Evolutionary conservation across 371 early-diverging fungal species (phyloP), one percentile per base, ranked within the genome.

Genomic region (Entomophthora muscae): DNA sequence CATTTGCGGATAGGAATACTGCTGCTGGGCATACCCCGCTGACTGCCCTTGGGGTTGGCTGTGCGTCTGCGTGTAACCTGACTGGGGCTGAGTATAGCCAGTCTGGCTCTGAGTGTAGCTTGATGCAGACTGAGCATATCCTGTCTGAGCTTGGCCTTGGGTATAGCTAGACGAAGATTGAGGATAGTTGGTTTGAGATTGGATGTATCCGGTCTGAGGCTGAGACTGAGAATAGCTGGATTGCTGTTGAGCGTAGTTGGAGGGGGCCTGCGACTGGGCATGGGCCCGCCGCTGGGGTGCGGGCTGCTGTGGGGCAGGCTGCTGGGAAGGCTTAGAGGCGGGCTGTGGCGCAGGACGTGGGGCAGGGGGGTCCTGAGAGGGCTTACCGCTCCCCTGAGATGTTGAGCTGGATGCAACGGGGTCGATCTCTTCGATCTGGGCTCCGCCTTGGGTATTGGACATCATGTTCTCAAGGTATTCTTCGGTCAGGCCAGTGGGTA

Each of bases 401-500:
- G 42, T 42, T 5, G 42, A 42, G 42, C 42, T 42, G 42, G 42
- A 10, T 42, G 42, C 42, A 17, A 17, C 42, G 17, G 42, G 42
- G 42, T 42, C 42, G 17, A 42, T 42, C 42, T 42, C 42, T 17
- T 42, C 42, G 42, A 42, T 42, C 42, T 42, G 42, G 17, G 42
- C 42, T 17, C 10, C 42, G 17, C 42, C 42, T 17, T 42, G 42
- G 42, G 42, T 10, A 17, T 42, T 42, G n/a, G n/a, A n/a, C n/a
- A 61, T 61, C 23, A 61, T 42, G 12, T 1, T 32, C 13, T 61
- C 61, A 32, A 61, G 23, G 30, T 33, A 61, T 30, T 61, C 33
- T 12, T 61, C 61, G 21, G 61, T 24, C 17, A 61, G 23, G 42
- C 33, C 42, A 17, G 61, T 61, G 31, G 61, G 61, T 13, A 61